Evolutionary conservation across 139 green algal genomes (phyloP).

Genomic region (Edaphochlamys debaryana): DNA sequence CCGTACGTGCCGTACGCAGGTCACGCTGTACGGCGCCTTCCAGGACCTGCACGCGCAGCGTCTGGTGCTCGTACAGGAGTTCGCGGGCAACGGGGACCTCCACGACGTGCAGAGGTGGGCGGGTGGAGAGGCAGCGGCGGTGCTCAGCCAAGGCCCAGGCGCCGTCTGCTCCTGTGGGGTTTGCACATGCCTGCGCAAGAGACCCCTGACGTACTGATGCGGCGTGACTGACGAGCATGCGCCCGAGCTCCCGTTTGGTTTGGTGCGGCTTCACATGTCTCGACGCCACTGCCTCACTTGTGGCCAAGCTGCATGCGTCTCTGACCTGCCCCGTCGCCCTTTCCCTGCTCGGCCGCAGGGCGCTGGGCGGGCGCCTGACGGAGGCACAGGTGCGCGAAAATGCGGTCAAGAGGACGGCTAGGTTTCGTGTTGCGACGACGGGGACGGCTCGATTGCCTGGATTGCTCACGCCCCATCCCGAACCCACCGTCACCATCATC

Average conservation of each 20-base stretch:
- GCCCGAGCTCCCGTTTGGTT: no score
- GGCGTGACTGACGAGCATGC: no score
- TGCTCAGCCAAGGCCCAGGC: no score
- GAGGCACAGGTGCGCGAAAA: neutral
- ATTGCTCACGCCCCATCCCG: no score
- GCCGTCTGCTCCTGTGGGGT: no score
- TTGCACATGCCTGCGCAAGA: neutral
- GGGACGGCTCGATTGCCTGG: slow-evolving; percentile 4
- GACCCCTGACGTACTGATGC: no score
- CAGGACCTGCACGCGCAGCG: neutral
- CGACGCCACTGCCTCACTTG: neutral
- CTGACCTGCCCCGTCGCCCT: neutral
- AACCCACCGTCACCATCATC: neutral
- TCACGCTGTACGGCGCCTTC: slow-evolving; percentile 24
- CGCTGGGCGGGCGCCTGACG: slow-evolving; percentile 18
- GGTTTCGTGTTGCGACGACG: no score
- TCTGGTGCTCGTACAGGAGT: slow-evolving; percentile 36
- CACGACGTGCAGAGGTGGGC: slow-evolving; percentile 2
- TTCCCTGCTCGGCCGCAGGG: neutral
- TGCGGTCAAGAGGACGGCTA: slow-evolving; percentile 5
- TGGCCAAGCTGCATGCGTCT: neutral
- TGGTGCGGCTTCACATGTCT: neutral
- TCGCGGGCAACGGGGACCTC: slow-evolving; percentile 5
- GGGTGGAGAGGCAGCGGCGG: no score
- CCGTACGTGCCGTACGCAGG: no score